These are phyloP conservation scores for Aspergillus quadricinctus DNA, from an alignment of 2,329 filamentous ascomycete species.

Conservation along the genomic window DNA sequence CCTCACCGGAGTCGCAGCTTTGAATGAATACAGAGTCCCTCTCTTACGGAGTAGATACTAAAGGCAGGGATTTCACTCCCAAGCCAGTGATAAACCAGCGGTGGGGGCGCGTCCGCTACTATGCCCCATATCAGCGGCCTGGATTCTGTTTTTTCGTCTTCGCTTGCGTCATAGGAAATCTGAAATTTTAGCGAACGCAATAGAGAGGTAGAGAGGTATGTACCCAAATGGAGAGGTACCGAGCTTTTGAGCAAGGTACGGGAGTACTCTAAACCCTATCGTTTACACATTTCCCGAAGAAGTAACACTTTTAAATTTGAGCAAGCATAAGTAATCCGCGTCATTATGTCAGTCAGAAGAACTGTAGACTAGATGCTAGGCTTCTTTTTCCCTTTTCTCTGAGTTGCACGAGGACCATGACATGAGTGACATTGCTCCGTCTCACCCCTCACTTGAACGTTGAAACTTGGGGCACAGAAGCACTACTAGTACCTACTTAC, in stretches of 20 bases:
- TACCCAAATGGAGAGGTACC: background rate
- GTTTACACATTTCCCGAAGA: background rate
- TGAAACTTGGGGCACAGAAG: background rate
- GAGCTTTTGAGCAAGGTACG: background rate
- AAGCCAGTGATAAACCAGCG: background rate
- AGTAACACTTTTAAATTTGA: background rate
- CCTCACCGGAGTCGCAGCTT: background rate
- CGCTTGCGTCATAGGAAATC: background rate
- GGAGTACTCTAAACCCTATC: background rate
- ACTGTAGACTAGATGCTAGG: too few relatives aligned
- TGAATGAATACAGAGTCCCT: background rate
- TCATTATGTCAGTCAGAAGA: background rate
- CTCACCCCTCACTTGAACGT: background rate
- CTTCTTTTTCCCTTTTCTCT: too few relatives aligned
- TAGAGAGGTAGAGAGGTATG: background rate
- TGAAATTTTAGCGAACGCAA: background rate
- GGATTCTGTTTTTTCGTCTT: background rate
- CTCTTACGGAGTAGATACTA: too few relatives aligned
- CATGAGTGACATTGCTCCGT: background rate
- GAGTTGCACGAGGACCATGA: background rate
- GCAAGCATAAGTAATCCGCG: background rate
- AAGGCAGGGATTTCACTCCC: background rate
- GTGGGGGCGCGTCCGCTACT: too few relatives aligned
- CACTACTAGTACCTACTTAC: background rate
- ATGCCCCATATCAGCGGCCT: background rate